Conservation (phyloP, 1,139 yeast genomes). For the Pneumocystis carinii region DNA sequence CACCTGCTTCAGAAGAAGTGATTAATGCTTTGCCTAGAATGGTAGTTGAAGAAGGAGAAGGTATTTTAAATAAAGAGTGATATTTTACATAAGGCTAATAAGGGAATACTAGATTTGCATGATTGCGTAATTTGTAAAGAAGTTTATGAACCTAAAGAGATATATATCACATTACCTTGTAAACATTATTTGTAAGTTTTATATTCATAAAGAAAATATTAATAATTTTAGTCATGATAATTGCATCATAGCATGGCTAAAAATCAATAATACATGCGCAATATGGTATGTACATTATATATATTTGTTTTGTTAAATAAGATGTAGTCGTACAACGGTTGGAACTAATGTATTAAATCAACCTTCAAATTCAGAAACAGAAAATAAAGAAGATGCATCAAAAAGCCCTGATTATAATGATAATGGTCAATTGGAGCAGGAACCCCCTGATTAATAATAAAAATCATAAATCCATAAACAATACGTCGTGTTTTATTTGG, state of each 20-base stretch:
- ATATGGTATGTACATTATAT: background rate
- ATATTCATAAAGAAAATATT: background rate
- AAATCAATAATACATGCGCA: conserved; percentile 14
- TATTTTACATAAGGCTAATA: background rate
- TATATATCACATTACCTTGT: conserved; percentile 14
- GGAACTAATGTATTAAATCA: background rate
- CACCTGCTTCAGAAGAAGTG: conserved; percentile 14
- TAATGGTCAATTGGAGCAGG: background rate
- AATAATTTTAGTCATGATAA: conserved; percentile 9
- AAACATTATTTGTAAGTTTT: conserved; percentile 12
- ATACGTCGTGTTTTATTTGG: background rate
- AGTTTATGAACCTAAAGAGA: conserved; percentile 8
- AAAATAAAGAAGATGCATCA: background rate
- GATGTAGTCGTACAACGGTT: background rate
- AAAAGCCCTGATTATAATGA: background rate
- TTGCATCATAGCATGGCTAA: conserved; percentile 17
- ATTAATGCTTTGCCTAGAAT: conserved; percentile 11
- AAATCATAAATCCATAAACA: background rate
- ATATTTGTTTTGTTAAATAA: background rate
- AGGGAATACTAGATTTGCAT: background rate
- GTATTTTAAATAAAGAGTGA: conserved; percentile 2
- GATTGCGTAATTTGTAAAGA: conserved; percentile 17
- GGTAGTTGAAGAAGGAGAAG: conserved; percentile 7
- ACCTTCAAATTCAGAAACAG: background rate
- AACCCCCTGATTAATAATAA: background rate